phyloP scores from a whole-genome alignment of 164 flowering plant species.

The Vitis rupestris region DNA sequence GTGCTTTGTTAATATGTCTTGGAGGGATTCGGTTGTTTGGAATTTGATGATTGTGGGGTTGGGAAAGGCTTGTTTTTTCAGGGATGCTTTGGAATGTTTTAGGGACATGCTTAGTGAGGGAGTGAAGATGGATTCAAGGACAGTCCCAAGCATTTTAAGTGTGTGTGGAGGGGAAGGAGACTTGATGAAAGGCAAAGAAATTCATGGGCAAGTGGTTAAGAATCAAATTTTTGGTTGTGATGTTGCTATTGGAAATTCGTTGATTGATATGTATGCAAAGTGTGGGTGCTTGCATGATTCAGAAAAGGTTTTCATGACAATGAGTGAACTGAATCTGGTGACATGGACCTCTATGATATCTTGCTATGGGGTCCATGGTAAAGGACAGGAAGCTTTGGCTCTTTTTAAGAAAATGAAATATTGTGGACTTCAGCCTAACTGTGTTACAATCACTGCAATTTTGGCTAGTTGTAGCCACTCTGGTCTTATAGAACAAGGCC shows the following conservation, averaged over 20 bases:
- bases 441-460: constrained; percentile 50
- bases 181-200: constrained; percentile 51
- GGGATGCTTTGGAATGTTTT: constrained; percentile 39
- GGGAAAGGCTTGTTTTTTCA: constrained; percentile 35
- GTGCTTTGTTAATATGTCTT: constrained; percentile 32
- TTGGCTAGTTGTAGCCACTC: constrained; percentile 60
- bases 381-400: constrained; percentile 44
- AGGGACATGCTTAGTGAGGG: constrained; percentile 40
- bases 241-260: constrained; percentile 40
- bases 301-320: constrained; percentile 36
- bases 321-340: constrained; percentile 34
- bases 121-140: constrained; percentile 37
- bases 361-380: constrained; percentile 58
- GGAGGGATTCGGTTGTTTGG: constrained; percentile 46
- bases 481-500: constrained; percentile 50
- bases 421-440: constrained; percentile 40
- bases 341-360: constrained; percentile 68
- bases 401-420: constrained; percentile 44
- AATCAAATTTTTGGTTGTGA: constrained; percentile 26
- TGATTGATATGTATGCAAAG: constrained; percentile 54
- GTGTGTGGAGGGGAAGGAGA: constrained; percentile 51
- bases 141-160: constrained; percentile 45
- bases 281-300: constrained; percentile 42
- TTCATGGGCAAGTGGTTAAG: constrained; percentile 46
- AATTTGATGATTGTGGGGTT: constrained; percentile 55